Evolutionary conservation across 495 filamentous ascomycete genomes (phyloP).

Genomic region (Xylaria scruposa): DNA sequence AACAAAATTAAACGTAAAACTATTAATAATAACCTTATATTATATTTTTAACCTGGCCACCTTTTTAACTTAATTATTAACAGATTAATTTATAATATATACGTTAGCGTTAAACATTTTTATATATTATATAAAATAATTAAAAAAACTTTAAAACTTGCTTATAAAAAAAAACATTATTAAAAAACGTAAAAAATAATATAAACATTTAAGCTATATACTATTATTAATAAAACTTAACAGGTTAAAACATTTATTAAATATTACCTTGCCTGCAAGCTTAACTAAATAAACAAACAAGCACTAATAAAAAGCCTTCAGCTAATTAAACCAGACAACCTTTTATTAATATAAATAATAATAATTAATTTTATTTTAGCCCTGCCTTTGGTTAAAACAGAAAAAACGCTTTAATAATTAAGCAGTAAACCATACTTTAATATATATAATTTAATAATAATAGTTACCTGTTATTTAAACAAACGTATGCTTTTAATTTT

Average conservation of each 20-base stretch:
- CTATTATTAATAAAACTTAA: no score
- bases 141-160: no score
- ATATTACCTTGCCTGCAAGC: background rate
- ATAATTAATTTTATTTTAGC: background rate
- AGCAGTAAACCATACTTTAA: background rate
- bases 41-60: no score
- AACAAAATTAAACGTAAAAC: no score
- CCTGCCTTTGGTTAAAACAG: background rate
- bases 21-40: no score
- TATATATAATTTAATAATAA: background rate
- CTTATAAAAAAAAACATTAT: no score
- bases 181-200: background rate
- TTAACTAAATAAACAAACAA: background rate
- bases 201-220: background rate
- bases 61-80: no score
- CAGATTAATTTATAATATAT: no score
- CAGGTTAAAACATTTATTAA: background rate
- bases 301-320: background rate
- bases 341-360: background rate
- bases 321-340: background rate
- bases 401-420: background rate
- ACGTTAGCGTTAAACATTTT: no score
- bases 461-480: background rate
- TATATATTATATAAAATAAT: slow-evolving; percentile 4
- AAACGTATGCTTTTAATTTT: background rate